A percentile compares a stretch with the other conserved stretches of the same genome.
Conservation (phyloP, 140 eudicot species). For the Erigeron philadelphicus region DNA sequence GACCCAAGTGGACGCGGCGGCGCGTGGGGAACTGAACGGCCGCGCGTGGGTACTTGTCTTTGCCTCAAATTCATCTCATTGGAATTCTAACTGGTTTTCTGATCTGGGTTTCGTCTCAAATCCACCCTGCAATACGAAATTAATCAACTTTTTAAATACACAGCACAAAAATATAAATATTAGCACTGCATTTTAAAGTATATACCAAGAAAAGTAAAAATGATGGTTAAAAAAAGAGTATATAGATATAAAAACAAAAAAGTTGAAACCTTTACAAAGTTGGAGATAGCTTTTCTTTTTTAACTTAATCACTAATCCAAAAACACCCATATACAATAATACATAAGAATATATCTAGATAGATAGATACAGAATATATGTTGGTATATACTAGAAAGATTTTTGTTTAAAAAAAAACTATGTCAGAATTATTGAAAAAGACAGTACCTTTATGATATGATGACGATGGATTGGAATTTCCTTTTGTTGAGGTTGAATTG, state of each 20-base stretch:
- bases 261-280: not conserved
- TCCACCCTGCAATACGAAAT: constrained; percentile 27
- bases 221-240: not conserved
- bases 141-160: constrained; percentile 6
- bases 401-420: too few relatives aligned
- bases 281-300: not conserved
- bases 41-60: constrained; percentile 63
- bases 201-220: not conserved
- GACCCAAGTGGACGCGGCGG: constrained; percentile 29
- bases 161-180: not conserved
- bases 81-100: not conserved
- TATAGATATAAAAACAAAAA: not conserved
- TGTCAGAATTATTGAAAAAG: not conserved
- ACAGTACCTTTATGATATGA: constrained; percentile 7
- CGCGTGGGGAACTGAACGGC: constrained; percentile 32
- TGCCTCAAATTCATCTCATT: constrained; percentile 70
- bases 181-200: not conserved
- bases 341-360: too few relatives aligned
- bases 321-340: too few relatives aligned
- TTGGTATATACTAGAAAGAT: too few relatives aligned
- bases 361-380: too few relatives aligned
- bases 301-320: too few relatives aligned
- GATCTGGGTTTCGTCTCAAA: constrained; percentile 20
- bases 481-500: not conserved
- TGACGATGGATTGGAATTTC: constrained; percentile 4